A percentile compares a stretch with the other conserved stretches of the same genome.
These are phyloP conservation scores for Rhamnella rubrinervis DNA, from an alignment of 331 rosid species.

Conservation along the genomic window DNA sequence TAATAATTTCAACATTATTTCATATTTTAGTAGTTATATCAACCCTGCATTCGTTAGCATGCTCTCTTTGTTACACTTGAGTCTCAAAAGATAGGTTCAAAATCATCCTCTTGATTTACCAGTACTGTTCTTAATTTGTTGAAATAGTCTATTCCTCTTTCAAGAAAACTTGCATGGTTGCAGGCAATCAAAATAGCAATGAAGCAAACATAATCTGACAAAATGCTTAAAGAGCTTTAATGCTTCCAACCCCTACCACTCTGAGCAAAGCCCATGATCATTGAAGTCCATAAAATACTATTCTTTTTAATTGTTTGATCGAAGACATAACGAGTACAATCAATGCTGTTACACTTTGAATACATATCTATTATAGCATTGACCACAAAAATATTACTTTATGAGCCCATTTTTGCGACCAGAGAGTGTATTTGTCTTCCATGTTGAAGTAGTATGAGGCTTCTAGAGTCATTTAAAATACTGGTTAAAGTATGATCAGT, in stretches of 20 bases:
- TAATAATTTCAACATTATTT: too few relatives aligned
- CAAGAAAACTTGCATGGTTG: slow-evolving; percentile 54
- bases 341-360: slow-evolving; percentile 55
- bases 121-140: slow-evolving; percentile 37
- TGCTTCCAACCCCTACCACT: slow-evolving; percentile 58
- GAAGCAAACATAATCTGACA: slow-evolving; percentile 51
- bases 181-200: slow-evolving; percentile 62
- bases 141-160: slow-evolving; percentile 47
- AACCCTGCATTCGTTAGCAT: too few relatives aligned
- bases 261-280: slow-evolving; percentile 64
- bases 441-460: slow-evolving; percentile 43
- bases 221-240: slow-evolving; percentile 51
- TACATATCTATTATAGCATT: slow-evolving; percentile 71
- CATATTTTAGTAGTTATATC: too few relatives aligned
- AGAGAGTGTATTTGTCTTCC: slow-evolving; percentile 61
- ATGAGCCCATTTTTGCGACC: slow-evolving; percentile 52
- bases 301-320: slow-evolving; percentile 40
- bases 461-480: slow-evolving; percentile 57
- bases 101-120: too few relatives aligned
- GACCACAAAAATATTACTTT: slow-evolving; percentile 50
- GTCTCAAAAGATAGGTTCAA: too few relatives aligned
- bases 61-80: too few relatives aligned
- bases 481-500: slow-evolving; percentile 52
- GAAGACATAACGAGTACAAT: slow-evolving; percentile 43
- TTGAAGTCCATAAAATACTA: slow-evolving; percentile 51